Conservation (phyloP, 768 basidiomycete genomes). For the Tricholoma sp. region DNA sequence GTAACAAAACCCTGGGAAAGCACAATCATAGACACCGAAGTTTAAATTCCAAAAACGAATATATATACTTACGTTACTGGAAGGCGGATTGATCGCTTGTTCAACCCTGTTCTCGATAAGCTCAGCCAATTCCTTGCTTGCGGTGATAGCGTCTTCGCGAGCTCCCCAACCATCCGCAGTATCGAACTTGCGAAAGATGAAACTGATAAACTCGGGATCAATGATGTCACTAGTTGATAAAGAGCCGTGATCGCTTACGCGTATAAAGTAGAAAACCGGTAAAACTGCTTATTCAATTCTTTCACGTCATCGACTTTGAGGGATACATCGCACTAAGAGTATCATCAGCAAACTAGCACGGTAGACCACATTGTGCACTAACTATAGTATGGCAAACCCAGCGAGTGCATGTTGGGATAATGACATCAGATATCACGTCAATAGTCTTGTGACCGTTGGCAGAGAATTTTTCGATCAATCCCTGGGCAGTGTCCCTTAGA, state of each 20-base stretch:
- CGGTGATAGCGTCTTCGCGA: not conserved
- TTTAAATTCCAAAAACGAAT: not conserved
- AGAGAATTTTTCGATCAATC: constrained; percentile 8
- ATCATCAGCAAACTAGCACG: not conserved
- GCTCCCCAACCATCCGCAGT: not conserved
- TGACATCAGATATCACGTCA: constrained; percentile 18
- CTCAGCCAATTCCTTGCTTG: not conserved
- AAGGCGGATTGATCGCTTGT: not conserved
- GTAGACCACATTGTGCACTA: not conserved
- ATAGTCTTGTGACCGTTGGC: constrained; percentile 8
- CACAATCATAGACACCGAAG: not conserved
- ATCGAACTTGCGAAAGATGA: not conserved
- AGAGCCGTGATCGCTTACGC: constrained; percentile 8
- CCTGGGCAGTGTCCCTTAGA: constrained; percentile 10
- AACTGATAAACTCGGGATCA: not conserved
- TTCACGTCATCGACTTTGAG: not conserved
- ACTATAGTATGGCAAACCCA: constrained; percentile 25
- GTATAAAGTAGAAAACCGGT: constrained; percentile 13
- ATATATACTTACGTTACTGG: not conserved
- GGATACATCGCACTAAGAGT: constrained; percentile 6
- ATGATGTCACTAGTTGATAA: not conserved
- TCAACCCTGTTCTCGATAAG: not conserved
- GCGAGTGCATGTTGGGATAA: constrained; percentile 20
- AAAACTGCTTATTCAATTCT: not conserved
- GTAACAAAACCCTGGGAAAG: not conserved